These are phyloP conservation scores for Moniliophthora roreri DNA, from an alignment of 1,284 basidiomycete genomes.

Conservation along the genomic window DNA sequence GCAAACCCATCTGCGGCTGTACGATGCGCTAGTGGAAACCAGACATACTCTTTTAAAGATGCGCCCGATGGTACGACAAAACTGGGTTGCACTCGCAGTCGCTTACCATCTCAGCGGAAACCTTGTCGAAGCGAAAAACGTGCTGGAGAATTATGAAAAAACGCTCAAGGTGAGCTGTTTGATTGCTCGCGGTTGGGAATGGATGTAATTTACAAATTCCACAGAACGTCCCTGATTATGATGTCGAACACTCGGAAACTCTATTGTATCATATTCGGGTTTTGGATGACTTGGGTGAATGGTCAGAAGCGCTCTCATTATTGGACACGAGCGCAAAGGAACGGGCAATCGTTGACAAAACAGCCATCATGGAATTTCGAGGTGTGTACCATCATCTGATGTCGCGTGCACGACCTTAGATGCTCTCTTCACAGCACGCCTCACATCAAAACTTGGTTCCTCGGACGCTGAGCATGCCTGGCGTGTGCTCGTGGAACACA, in stretches of 20 bases:
- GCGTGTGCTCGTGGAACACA: slow-evolving; percentile 80
- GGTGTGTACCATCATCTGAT: slow-evolving; percentile 41
- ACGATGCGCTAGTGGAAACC: slow-evolving; percentile 79
- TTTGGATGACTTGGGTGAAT: slow-evolving; percentile 75
- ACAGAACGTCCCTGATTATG: slow-evolving; percentile 73
- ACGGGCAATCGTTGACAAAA: slow-evolving; percentile 69
- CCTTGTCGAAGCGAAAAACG: slow-evolving; percentile 67
- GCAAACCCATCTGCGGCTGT: slow-evolving; percentile 89
- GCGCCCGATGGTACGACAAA: slow-evolving; percentile 82
- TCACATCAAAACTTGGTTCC: slow-evolving; percentile 65
- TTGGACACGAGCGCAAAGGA: slow-evolving; percentile 70
- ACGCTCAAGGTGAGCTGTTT: slow-evolving; percentile 56
- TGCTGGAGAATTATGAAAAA: slow-evolving; percentile 69
- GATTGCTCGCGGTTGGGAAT: neutral
- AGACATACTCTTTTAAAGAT: slow-evolving; percentile 80
- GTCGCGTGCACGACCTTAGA: slow-evolving; percentile 16
- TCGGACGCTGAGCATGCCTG: slow-evolving; percentile 80
- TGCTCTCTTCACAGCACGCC: slow-evolving; percentile 53
- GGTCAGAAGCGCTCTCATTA: slow-evolving; percentile 57
- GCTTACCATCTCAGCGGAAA: slow-evolving; percentile 88
- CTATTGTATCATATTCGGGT: slow-evolving; percentile 81
- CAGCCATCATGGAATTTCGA: slow-evolving; percentile 69
- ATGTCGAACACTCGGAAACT: slow-evolving; percentile 86
- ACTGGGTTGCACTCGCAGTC: slow-evolving; percentile 90
- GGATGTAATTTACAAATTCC: slow-evolving; percentile 6